Base-by-base conservation (phyloP, 352 stramenopile genomes). In the Blastocystis sp. region DNA sequence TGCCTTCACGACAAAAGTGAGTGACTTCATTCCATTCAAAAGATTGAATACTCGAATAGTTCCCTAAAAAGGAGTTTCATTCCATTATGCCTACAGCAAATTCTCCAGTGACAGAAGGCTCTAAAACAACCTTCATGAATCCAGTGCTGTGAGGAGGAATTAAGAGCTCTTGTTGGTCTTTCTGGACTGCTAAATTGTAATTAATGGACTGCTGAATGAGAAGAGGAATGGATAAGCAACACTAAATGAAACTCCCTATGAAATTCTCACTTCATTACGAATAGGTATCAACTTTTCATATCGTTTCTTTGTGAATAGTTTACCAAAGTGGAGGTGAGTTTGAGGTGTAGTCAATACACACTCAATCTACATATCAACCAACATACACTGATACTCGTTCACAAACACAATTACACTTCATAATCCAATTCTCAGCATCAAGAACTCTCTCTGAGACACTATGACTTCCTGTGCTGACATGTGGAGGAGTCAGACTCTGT, bases 201-300 rank as follows among this genome's bases (percentile, higher is more conserved):
- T 84, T 84, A 24, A 84, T 66, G 5, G 73, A 84, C 27, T 84
- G 73, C n/a, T 24, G 53, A 30, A 84, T n/a, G 30, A 66, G 73
- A 33, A 84, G 44, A 30, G 73, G 73, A 11, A 84, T 17, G 9
- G 64, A 44, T 15, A 84, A 13, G 2, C 24, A 17, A 17, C 48
- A 54, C 73, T 84, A 84, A 33, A 42, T 62, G 11, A 69, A n/a
- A 51, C 27, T 24, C 15, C 22, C 24, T 9, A 13, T 37, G 24
- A 19, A 27, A 51, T 40, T 19, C 22, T 17, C 33, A 44, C 73
- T 9, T 58, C 37, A 42, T 84, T 84, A 33, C 33, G 27, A 9
- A 84, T 37, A 19, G 24, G 24, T 22, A 84, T 64, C 51, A 11
- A 27, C 22, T 48, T 24, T 42, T 84, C 73, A 37, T 84, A 84